Evolutionary conservation across 2,329 filamentous ascomycete genomes (phyloP).

Genomic region (Alternaria solani): DNA sequence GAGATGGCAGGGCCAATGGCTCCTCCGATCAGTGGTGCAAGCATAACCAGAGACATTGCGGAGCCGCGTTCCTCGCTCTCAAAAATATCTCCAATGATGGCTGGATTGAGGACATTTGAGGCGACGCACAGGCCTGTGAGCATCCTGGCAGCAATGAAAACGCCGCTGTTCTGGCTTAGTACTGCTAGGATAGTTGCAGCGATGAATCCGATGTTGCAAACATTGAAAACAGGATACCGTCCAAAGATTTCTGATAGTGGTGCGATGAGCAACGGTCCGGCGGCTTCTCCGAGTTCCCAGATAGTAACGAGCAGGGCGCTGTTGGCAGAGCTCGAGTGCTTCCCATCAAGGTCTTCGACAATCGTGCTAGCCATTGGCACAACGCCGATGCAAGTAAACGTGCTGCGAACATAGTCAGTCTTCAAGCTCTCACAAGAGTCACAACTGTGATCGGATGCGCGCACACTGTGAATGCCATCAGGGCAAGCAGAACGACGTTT

Average conservation of each 20-base stretch:
- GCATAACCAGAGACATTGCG: slow-evolving; percentile 65
- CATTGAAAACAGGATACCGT: slow-evolving; percentile 45
- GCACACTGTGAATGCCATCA: slow-evolving; percentile 49
- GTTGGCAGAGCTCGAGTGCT: slow-evolving; percentile 32
- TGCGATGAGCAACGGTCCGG: slow-evolving; percentile 45
- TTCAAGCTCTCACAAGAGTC: neutral
- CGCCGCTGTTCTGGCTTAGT: slow-evolving; percentile 45
- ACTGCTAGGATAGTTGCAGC: slow-evolving; percentile 52
- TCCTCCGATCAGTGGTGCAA: slow-evolving; percentile 66
- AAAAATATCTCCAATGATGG: slow-evolving; percentile 71
- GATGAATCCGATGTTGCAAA: slow-evolving; percentile 57
- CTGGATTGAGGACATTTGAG: slow-evolving; percentile 66
- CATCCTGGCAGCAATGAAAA: slow-evolving; percentile 55
- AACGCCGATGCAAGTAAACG: slow-evolving; percentile 51
- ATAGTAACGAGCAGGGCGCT: slow-evolving; percentile 47
- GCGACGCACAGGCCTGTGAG: slow-evolving; percentile 57
- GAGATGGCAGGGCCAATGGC: slow-evolving; percentile 65
- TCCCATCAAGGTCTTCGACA: slow-evolving; percentile 42
- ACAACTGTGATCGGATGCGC: neutral
- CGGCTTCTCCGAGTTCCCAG: slow-evolving; percentile 49
- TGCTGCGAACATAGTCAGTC: slow-evolving; percentile 26
- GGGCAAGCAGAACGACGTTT: slow-evolving; percentile 45
- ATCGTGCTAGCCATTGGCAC: slow-evolving; percentile 46
- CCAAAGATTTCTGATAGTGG: slow-evolving; percentile 47
- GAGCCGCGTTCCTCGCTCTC: slow-evolving; percentile 64